Base-by-base conservation (phyloP, 2,329 filamentous ascomycete species). In the Fusarium protoensiforme region DNA sequence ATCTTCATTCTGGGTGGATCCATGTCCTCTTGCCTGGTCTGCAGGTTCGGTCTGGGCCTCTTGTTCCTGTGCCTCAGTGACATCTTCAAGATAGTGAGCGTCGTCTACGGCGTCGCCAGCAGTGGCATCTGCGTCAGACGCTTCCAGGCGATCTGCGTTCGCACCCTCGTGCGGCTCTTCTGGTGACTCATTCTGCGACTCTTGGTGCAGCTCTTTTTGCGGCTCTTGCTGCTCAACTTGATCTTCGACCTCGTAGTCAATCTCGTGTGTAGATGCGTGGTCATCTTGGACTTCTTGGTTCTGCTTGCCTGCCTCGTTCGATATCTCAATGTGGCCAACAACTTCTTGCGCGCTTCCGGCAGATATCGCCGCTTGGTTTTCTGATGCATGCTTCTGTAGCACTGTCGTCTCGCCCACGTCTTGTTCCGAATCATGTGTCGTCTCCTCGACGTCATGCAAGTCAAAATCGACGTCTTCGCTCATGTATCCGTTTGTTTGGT, bases 181-280 rank as follows among this genome's bases (percentile, higher is more conserved):
- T 13, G 46, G 18, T 20, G 46, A 51, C 46, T 29, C 18, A 11
- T 51, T 29, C 24, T 31, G 46, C 46, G 27, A 27, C 16, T 56
- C 14, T 56, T 56, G 31, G 20, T 60, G 57, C 27, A 33, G 16
- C 24, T 61, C 57, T 10, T 48, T 22, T 29, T 59, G 27, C n/a
- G 48, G 22, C 18, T 33, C 57, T 36, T 67, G 38, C 43, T 67
- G 70, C 35, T 78, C 77, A 3, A 67, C 65, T 24, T 70, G 61
- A 22, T 78, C 77, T 22, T 77, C 77, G 38, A 76, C 46, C 56
- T 80, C 78, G 56, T 81, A 81, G 61, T 81, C 77, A 57, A 80
- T 80, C 69, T 80, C 80, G 43, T 80, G 73, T 38, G 70, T 43
- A 39, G 68, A 72, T 54, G 53, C 60, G 39, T 69, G 56, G 29